Base-by-base conservation (phyloP, 257 asterid species). In the Solanum medicagineum region DNA sequence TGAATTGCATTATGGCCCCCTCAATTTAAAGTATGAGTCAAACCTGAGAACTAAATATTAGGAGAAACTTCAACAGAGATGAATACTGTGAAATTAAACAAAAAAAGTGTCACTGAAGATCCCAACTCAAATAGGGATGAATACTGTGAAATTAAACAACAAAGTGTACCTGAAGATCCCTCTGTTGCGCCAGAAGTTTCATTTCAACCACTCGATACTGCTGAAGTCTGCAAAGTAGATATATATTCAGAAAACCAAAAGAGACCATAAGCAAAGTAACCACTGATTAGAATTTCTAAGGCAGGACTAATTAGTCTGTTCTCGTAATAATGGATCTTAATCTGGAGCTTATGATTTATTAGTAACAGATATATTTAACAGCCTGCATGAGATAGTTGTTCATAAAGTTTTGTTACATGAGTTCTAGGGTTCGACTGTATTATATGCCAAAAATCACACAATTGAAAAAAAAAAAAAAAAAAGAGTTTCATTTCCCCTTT, bases 111-210 rank as follows among this genome's bases (percentile, higher is more conserved):
- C 94, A 32, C 4, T 32, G 36, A 32, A 32, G 36, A 32, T 32
- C 36, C 36, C 36, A 13, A 47, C 81, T 75, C 14, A 45, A 45
- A 74, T 74, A 44, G 22, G 26, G 55, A 75, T 75, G 22, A 75
- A 75, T 24, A 22, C 60, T 49, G 36, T 75, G 60, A 75, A 75
- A 74, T 8, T 74, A 75, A 7, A 75, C 81, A n/a, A 24, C n/a
- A 8, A 63, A 29, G 77, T 54, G 81, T 89, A 96, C 42, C 98
- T 94, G 90, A 88, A 87, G 89, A 49, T 87, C 90, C 89, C 91
- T 90, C 86, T 88, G 93, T 85, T 91, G 93, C 71, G 93, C 93
- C 68, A 91, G 88, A 87, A 91, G 93, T 85, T 91, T 91, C 93
- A 91, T 91, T 84, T 91, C 93, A 86, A 91, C 93, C 57, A 91